Percentiles rank a stretch among this genome's conserved stretches.
Conservation (phyloP, 164 flowering plant genomes). For the Macadamia tetraphylla region DNA sequence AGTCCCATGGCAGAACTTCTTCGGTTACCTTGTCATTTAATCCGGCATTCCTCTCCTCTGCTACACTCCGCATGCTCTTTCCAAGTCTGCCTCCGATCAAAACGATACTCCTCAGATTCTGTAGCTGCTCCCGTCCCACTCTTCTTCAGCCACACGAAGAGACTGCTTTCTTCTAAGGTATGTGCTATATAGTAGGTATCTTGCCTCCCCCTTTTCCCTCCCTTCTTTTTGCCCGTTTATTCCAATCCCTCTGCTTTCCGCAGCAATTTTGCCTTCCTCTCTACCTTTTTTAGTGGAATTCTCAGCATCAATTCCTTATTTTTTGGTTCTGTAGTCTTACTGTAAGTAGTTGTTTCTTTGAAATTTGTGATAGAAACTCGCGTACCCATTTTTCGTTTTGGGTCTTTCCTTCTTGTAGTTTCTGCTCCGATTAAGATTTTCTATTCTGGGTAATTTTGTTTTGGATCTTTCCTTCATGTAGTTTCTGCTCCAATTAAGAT, state of each 20-base stretch:
- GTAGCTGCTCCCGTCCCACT: constrained; percentile 12
- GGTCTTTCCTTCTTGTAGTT: no score
- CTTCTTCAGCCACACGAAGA: constrained; percentile 13
- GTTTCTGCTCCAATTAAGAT: background rate
- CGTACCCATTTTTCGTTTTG: no score
- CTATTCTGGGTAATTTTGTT: background rate
- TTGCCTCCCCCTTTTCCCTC: no score
- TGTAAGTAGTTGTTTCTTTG: background rate
- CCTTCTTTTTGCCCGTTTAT: background rate
- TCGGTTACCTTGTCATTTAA: constrained; percentile 21
- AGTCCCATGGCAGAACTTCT: constrained; percentile 46
- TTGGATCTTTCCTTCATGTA: no score
- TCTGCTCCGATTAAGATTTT: background rate
- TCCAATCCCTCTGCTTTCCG: background rate
- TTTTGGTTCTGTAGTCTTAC: no score
- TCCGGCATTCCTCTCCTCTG: constrained; percentile 16
- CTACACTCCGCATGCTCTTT: constrained; percentile 2
- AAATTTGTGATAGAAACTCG: no score
- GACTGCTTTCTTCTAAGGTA: constrained; percentile 23
- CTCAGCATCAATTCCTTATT: no score
- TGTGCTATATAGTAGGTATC: no score
- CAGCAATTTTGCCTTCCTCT: background rate
- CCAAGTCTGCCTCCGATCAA: constrained; percentile 18
- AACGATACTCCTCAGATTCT: constrained; percentile 13
- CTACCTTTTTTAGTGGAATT: background rate